Evolutionary conservation across 495 filamentous ascomycete genomes (phyloP).

Genomic region (Cenococcum geophilum): DNA sequence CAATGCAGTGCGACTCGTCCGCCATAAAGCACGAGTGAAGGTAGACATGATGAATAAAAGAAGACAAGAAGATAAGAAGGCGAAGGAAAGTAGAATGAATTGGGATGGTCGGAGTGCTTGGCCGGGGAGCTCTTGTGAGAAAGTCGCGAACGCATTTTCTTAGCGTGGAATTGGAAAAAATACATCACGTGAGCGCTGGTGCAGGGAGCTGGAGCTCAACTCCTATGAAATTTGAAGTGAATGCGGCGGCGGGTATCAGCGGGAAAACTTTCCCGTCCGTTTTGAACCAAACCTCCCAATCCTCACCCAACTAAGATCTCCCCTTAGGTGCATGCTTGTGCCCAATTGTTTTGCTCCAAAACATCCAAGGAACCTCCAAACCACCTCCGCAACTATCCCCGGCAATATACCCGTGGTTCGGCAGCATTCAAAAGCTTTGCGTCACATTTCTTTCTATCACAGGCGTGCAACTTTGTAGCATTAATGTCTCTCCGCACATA

Average conservation of each 20-base stretch:
- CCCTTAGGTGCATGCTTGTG: neutral
- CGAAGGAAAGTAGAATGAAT: constrained; percentile 18
- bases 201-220: neutral
- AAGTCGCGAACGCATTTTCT: constrained; percentile 1
- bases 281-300: neutral
- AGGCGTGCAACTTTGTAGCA: neutral
- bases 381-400: neutral
- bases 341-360: neutral
- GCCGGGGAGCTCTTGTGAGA: neutral
- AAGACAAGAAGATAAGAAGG: constrained; percentile 14
- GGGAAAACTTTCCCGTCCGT: neutral
- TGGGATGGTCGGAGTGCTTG: constrained; percentile 12
- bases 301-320: neutral
- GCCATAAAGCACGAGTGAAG: constrained; percentile 42
- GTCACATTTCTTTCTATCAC: constrained; percentile 10
- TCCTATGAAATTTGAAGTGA: neutral
- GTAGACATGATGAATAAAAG: constrained; percentile 51
- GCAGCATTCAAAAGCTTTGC: constrained; percentile 22
- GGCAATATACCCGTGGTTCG: constrained; percentile 29
- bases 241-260: neutral
- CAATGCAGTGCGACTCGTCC: constrained; percentile 38
- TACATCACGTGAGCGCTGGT: neutral
- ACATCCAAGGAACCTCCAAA: neutral
- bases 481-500: constrained; percentile 32
- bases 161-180: constrained; percentile 7